Conservation (phyloP, 2,329 filamentous ascomycete genomes). For the Ophiostoma himal-ulmi region DNA sequence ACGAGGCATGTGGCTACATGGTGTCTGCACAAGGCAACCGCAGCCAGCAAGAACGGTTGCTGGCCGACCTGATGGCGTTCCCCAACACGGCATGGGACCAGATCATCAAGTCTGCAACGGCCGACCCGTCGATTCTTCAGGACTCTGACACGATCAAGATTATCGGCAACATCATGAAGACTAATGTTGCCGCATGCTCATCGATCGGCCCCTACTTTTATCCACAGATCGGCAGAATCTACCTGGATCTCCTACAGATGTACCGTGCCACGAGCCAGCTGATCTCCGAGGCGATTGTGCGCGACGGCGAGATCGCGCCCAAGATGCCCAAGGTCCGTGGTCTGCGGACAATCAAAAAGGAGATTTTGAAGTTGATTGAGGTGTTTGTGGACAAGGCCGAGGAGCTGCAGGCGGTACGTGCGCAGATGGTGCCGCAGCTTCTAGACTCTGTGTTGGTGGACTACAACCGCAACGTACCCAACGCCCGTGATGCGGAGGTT, state of each 20-base stretch:
- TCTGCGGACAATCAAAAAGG: slow-evolving; percentile 96
- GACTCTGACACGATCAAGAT: slow-evolving; percentile 96
- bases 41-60: slow-evolving; percentile 82
- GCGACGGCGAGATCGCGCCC: slow-evolving; percentile 73
- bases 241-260: slow-evolving; percentile 98
- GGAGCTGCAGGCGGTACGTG: slow-evolving; percentile 86
- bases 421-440: slow-evolving; percentile 91
- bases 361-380: slow-evolving; percentile 96
- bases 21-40: slow-evolving; percentile 96
- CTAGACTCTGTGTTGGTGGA: slow-evolving; percentile 90
- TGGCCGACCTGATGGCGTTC: slow-evolving; percentile 85
- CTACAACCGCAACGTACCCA: slow-evolving; percentile 94
- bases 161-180: slow-evolving; percentile 99
- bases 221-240: slow-evolving; percentile 94
- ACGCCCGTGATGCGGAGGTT: slow-evolving; percentile 92
- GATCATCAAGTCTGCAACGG: slow-evolving; percentile 83
- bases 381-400: slow-evolving; percentile 98
- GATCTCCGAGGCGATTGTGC: slow-evolving; percentile 85
- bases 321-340: slow-evolving; percentile 97
- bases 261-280: slow-evolving; percentile 94
- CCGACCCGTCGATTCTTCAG: slow-evolving; percentile 79
- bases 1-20: slow-evolving; percentile 99
- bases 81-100: slow-evolving; percentile 93
- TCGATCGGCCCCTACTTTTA: slow-evolving; percentile 98
- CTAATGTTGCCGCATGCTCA: slow-evolving; percentile 95